These are phyloP conservation scores for Fusarium siculi DNA, from an alignment of 2,329 filamentous ascomycete species.

Conservation along the genomic window DNA sequence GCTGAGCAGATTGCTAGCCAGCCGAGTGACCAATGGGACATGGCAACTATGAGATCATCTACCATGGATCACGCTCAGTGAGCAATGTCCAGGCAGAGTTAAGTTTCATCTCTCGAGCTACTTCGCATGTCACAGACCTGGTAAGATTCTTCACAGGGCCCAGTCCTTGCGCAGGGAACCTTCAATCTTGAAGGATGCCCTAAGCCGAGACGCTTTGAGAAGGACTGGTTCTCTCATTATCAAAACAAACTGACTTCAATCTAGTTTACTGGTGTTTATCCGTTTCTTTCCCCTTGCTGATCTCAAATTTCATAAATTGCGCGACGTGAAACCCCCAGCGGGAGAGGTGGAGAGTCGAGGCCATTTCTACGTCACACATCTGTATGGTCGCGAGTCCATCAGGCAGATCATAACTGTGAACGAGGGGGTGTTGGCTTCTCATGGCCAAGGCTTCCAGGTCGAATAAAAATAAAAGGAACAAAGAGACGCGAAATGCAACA, in stretches of 20 bases:
- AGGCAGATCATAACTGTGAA: slow-evolving; percentile 35
- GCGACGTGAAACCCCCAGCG: slow-evolving; percentile 22
- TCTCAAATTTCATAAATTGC: slow-evolving; percentile 23
- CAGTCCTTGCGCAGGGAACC: not conserved
- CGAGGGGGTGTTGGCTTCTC: slow-evolving; percentile 36
- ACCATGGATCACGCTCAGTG: not conserved
- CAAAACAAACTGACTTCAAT: slow-evolving; percentile 34
- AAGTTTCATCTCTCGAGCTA: not conserved
- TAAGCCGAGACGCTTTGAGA: not conserved
- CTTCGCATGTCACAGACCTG: not conserved
- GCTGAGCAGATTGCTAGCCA: not conserved
- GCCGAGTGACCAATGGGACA: not conserved
- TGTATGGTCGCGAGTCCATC: slow-evolving; percentile 40
- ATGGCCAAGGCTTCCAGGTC: slow-evolving; percentile 39
- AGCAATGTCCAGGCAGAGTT: not conserved
- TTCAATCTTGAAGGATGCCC: not conserved
- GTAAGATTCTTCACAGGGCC: not conserved
- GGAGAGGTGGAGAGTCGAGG: slow-evolving; percentile 22
- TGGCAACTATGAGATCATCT: not conserved
- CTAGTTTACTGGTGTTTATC: slow-evolving; percentile 26
- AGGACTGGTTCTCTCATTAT: slow-evolving; percentile 4
- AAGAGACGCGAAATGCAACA: slow-evolving; percentile 32
- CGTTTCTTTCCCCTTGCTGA: slow-evolving; percentile 10
- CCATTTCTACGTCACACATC: slow-evolving; percentile 34
- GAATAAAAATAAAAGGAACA: slow-evolving; percentile 28